Conservation (phyloP, 495 filamentous ascomycete genomes). For the Penicilliopsis zonata region DNA sequence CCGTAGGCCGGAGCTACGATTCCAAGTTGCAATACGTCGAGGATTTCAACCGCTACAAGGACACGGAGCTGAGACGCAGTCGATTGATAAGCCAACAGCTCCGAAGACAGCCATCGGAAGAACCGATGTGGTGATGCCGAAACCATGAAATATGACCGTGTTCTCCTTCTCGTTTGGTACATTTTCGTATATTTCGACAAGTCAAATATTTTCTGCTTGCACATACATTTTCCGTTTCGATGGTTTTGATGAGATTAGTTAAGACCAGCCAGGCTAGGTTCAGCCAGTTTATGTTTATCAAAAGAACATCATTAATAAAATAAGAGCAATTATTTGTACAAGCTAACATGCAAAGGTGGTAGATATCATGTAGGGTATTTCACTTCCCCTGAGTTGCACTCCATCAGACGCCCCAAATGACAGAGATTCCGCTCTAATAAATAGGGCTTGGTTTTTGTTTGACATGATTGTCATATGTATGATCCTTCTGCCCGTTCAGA, state of each 20-base stretch:
- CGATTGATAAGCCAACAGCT: conserved; percentile 14
- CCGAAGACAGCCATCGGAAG: conserved; percentile 8
- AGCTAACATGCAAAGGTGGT: neutral
- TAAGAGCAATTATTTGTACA: conserved; percentile 1
- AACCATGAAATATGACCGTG: too few species aligned
- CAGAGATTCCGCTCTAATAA: too few species aligned
- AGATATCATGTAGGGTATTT: neutral
- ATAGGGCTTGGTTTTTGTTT: too few species aligned
- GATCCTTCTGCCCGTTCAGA: too few species aligned
- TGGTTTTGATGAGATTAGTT: too few species aligned
- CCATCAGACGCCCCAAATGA: too few species aligned
- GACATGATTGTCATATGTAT: too few species aligned
- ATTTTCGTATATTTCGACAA: too few species aligned
- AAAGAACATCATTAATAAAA: neutral
- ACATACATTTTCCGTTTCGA: too few species aligned
- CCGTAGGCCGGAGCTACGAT: conserved; percentile 48
- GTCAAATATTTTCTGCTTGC: too few species aligned
- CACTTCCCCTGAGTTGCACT: neutral
- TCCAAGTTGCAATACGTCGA: conserved; percentile 21
- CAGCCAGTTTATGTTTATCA: too few species aligned
- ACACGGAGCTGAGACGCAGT: conserved; percentile 6
- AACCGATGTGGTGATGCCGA: conserved; percentile 7
- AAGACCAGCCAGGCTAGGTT: neutral
- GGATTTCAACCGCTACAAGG: conserved; percentile 18
- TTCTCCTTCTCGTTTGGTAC: too few species aligned